Evolutionary conservation across 176 grass and related monocot species (phyloP), one percentile per base, ranked within the genome.

Genomic region (Oryza punctata): DNA sequence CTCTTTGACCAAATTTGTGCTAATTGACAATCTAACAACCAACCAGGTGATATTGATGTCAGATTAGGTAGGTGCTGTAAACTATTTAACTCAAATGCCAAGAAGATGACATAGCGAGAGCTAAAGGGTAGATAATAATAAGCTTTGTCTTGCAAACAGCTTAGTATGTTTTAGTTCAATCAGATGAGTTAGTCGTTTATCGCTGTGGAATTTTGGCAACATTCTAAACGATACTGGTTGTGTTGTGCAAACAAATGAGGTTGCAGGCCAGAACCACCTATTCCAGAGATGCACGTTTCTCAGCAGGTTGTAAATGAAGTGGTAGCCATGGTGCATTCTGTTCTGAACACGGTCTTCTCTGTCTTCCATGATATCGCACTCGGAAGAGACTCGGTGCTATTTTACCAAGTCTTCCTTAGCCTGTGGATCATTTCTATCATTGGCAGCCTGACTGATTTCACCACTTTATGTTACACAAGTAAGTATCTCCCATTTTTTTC

Each of bases 251-350:
- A 69, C 27, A 29, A 68, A 79, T 49, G 63, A 47, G 63, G 0
- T 61, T 61, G 27, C 89, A 94, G 94, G 81, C 91, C 94, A 26
- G 84, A 68, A 75, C 94, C 94, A 67, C 89, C 91, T 10, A 76
- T 94, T 49, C 86, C 91, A 16, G 57, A 84, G 28, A 77, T 97
- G 80, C 74, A 41, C 19, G 63, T 97, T 11, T 85, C 91, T 16
- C 91, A 85, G 84, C 73, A 87, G 77, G 75, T 46, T 24, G 69
- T 91, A 45, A 80, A 91, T 67, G 68, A 91, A 84, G 84, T 57
- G 32, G 87, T 84, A 68, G 70, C 72, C 23, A 71, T 85, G 85
- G 33, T 91, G 74, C 86, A 83, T 13, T 81, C 84, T 23, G 40
- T 44, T 12, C 24, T 82, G 12, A 89, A 97, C 78, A 83, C 73